Evolutionary conservation across 257 asterid species (phyloP), one percentile per base, ranked within the genome.

Genomic region (Plectranthus barbatus): DNA sequence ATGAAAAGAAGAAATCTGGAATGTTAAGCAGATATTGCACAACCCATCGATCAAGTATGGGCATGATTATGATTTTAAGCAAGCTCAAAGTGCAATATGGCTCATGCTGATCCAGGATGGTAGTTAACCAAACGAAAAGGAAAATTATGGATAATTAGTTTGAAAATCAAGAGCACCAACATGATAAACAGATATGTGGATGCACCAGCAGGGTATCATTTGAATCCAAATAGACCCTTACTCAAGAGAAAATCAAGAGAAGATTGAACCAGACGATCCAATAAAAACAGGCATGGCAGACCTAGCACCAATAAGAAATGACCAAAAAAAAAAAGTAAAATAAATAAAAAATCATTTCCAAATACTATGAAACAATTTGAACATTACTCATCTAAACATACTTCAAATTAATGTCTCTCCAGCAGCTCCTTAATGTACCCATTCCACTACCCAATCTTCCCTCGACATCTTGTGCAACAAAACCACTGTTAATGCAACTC

Each of bases 271-370:
- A 53, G 60, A 57, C 12, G 14, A 3, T 47, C 36, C 37, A 31
- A 40, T 33, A 5, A 60, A 70, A 61, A 62, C 69, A 62, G n/a
- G 39, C 65, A 44, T 20, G 41, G 19, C 48, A 17, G 20, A 41
- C 47, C 55, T 12, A 48, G 18, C 40, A 49, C 31, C 42, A n/a
- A 33, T 4, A 52, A 18, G 52, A 7, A 50, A 39, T 26, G 7
- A 46, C 48, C n/a, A n/a, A n/a, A n/a, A n/a, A n/a, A n/a, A n/a
- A n/a, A n/a, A 3, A 20, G 29, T 8, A 20, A 34, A 49, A 62
- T n/a, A 3, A 20, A 34, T 8, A 20, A 34, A 49, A 62, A 20
- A 18, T 19, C 39, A 36, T 19, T 31, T 6, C 21, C 34, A 13
- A 11, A 4, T 9, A 72, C 24, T 9, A 15, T 15, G 6, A 64